phyloP scores from a whole-genome alignment of 2,329 filamentous ascomycete species.

The Canariomyces notabilis region DNA sequence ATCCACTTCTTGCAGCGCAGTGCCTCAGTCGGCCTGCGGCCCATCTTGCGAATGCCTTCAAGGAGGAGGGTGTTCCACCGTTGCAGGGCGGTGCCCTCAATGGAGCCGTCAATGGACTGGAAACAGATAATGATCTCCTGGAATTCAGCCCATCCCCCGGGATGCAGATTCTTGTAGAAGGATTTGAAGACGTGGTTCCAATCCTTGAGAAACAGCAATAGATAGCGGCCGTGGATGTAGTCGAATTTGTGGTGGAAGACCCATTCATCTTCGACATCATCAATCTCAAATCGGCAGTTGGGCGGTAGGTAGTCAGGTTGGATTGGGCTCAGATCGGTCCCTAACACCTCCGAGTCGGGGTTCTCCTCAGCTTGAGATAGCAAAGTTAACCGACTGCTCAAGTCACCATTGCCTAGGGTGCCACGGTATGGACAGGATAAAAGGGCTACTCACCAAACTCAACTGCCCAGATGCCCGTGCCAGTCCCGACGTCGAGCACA shows the following conservation, averaged over 20 bases:
- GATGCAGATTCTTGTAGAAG: conserved; percentile 15
- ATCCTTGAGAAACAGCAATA: conserved; percentile 12
- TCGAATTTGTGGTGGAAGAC: conserved; percentile 14
- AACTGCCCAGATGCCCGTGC: conserved; percentile 21
- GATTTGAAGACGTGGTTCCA: conserved; percentile 9
- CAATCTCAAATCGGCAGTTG: conserved; percentile 20
- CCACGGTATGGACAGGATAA: too few relatives aligned
- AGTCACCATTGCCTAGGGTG: not conserved
- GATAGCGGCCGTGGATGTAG: conserved; percentile 13
- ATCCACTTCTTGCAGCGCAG: conserved; percentile 26
- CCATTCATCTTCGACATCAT: conserved; percentile 20
- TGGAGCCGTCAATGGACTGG: conserved; percentile 13
- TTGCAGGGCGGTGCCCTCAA: conserved; percentile 19
- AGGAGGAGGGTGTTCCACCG: conserved; percentile 16
- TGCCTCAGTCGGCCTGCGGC: conserved; percentile 19
- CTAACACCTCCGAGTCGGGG: conserved; percentile 16
- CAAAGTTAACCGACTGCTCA: not conserved
- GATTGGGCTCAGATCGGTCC: conserved; percentile 19
- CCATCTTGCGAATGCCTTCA: conserved; percentile 16
- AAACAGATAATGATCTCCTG: conserved; percentile 19
- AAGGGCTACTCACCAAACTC: conserved; percentile 15
- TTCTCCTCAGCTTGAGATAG: conserved; percentile 9
- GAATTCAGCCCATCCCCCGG: conserved; percentile 20
- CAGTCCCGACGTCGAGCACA: conserved; percentile 18
- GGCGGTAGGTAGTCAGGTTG: conserved; percentile 18